Percentiles rank a stretch among this genome's conserved stretches.
phyloP scores from a whole-genome alignment of 164 flowering plant genomes.

The Vitis labrusca region DNA sequence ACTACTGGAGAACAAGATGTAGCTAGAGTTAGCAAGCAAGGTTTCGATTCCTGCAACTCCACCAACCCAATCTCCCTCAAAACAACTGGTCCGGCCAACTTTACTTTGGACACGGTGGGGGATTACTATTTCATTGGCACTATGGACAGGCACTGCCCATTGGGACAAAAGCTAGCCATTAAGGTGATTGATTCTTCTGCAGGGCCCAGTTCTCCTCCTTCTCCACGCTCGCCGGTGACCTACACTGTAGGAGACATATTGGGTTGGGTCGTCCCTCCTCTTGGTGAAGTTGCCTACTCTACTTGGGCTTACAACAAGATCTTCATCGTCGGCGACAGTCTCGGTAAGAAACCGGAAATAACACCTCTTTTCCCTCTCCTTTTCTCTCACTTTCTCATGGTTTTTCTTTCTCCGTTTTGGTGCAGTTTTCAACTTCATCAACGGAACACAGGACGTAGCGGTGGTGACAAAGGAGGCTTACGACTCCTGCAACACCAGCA shows the following conservation, averaged over 20 bases:
- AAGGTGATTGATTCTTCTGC: constrained; percentile 5
- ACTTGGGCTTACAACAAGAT: too few relatives aligned
- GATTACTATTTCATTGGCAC: constrained; percentile 26
- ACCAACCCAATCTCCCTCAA: background rate
- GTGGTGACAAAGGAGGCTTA: constrained; percentile 26
- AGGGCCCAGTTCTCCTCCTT: background rate
- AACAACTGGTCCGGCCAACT: constrained; percentile 15
- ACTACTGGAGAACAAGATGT: constrained; percentile 26
- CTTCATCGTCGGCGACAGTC: too few relatives aligned
- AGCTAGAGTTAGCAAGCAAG: constrained; percentile 16
- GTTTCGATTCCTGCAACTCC: constrained; percentile 19
- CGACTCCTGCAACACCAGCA: constrained; percentile 23
- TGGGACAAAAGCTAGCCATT: constrained; percentile 31
- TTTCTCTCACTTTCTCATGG: background rate
- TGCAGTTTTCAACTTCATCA: constrained; percentile 36
- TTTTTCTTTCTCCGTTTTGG: background rate
- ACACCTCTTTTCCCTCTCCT: background rate
- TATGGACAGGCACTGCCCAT: constrained; percentile 18
- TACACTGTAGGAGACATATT: too few relatives aligned
- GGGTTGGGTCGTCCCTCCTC: too few relatives aligned
- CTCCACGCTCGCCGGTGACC: constrained; percentile 2
- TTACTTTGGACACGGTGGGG: constrained; percentile 20
- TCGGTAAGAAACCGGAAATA: too few relatives aligned
- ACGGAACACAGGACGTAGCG: constrained; percentile 26
- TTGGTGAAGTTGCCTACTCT: background rate